phyloP scores from a whole-genome alignment of 441 rosid genomes.

The Pelargonium australe region DNA sequence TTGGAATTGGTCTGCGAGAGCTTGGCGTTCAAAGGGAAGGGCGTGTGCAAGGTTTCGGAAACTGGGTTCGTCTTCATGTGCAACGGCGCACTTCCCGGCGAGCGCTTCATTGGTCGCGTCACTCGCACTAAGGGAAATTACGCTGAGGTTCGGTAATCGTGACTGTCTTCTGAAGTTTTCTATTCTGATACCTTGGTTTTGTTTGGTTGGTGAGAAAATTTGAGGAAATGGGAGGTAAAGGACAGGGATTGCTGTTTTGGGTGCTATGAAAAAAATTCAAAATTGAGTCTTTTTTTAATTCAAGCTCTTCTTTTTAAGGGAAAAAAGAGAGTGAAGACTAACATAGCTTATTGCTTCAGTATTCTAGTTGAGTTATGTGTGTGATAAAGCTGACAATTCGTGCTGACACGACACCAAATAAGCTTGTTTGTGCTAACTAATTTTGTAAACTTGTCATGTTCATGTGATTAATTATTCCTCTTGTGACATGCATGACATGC shows the following conservation, averaged over 20 bases:
- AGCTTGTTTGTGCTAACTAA: no score
- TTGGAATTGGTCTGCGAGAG: conserved; percentile 81
- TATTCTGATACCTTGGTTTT: neutral
- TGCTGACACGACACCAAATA: no score
- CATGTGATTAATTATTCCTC: no score
- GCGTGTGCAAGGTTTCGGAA: conserved; percentile 69
- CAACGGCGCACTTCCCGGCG: conserved; percentile 87
- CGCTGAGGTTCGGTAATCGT: neutral
- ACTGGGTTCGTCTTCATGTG: conserved; percentile 83
- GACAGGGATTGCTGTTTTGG: neutral
- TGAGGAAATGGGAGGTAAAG: neutral
- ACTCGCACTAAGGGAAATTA: conserved; percentile 60
- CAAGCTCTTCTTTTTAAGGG: no score
- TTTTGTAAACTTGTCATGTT: no score
- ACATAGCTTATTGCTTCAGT: no score
- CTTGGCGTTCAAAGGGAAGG: conserved; percentile 82
- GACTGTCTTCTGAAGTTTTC: neutral
- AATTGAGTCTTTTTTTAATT: neutral
- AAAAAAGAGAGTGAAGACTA: no score
- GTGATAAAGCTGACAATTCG: no score
- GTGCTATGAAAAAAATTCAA: neutral
- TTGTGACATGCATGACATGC: no score
- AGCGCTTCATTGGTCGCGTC: conserved; percentile 77
- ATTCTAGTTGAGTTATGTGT: no score
- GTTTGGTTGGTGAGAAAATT: neutral